These are phyloP conservation scores for Sutorius eximius DNA, from an alignment of 1,284 basidiomycete species.

Conservation along the genomic window DNA sequence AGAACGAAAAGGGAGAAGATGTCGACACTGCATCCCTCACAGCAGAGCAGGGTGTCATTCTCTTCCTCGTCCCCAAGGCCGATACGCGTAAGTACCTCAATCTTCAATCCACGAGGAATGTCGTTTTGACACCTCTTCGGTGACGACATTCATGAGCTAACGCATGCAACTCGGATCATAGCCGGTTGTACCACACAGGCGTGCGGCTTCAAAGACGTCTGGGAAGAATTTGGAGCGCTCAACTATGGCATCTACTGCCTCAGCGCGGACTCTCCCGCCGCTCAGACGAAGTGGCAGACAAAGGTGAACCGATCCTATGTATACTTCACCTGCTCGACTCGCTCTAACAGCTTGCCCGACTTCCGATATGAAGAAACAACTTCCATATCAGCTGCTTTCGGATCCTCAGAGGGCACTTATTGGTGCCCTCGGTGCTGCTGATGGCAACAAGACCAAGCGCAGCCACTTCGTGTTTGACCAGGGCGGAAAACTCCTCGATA, in stretches of 20 bases:
- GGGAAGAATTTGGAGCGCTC: constrained; percentile 68
- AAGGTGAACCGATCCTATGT: constrained; percentile 49
- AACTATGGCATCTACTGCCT: constrained; percentile 84
- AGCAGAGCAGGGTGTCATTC: constrained; percentile 71
- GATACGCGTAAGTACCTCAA: constrained; percentile 65
- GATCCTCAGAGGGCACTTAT: constrained; percentile 85
- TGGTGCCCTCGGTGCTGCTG: constrained; percentile 77
- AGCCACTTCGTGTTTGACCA: constrained; percentile 91
- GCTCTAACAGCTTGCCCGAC: background rate
- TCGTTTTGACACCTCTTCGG: background rate
- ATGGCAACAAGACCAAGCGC: constrained; percentile 80
- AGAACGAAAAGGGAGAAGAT: constrained; percentile 78
- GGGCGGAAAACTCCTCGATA: constrained; percentile 83
- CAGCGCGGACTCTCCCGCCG: constrained; percentile 77
- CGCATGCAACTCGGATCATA: constrained; percentile 31
- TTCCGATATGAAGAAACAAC: constrained; percentile 55
- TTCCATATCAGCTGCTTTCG: constrained; percentile 84
- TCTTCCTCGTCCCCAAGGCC: constrained; percentile 86
- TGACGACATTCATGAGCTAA: constrained; percentile 2
- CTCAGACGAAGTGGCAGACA: constrained; percentile 82
- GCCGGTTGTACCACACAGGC: constrained; percentile 89
- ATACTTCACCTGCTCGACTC: background rate
- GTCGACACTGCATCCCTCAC: constrained; percentile 61
- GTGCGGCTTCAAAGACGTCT: constrained; percentile 83
- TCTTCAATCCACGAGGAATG: background rate